Percentiles rank a stretch among this genome's conserved stretches.
phyloP scores from a whole-genome alignment of 2,329 filamentous ascomycete genomes.

The Pestalotiopsis sp. region DNA sequence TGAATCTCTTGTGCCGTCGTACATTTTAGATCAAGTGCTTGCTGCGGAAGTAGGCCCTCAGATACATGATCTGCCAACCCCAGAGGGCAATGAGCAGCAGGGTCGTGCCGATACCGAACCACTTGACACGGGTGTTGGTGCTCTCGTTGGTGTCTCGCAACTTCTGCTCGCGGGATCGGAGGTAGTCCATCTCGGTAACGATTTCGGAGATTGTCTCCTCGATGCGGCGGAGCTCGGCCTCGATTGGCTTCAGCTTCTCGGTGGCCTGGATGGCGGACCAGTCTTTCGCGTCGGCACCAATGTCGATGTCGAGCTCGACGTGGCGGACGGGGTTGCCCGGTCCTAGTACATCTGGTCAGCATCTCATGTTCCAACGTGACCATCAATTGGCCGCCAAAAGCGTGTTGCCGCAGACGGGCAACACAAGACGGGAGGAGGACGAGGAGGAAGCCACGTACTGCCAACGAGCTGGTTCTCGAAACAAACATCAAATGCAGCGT shows the following conservation, averaged over 20 bases:
- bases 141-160: conserved; percentile 98
- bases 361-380: background rate
- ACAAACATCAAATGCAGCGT: conserved; percentile 94
- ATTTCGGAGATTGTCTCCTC: conserved; percentile 89
- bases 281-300: conserved; percentile 95
- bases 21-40: conserved; percentile 33
- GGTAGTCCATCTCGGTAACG: conserved; percentile 94
- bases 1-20: background rate
- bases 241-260: conserved; percentile 97
- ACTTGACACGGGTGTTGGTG: conserved; percentile 98
- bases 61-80: conserved; percentile 96
- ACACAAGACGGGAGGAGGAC: background rate
- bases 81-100: conserved; percentile 86
- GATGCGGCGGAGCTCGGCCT: conserved; percentile 89
- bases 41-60: conserved; percentile 92
- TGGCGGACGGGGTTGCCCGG: conserved; percentile 59
- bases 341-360: background rate
- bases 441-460: conserved; percentile 51
- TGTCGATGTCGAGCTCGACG: conserved; percentile 92
- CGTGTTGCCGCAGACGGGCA: background rate
- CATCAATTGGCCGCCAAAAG: background rate
- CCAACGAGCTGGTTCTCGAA: conserved; percentile 81
- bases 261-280: conserved; percentile 95
- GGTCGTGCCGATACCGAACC: conserved; percentile 95
- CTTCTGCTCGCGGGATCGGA: conserved; percentile 87